These are phyloP conservation scores for Licmophora abbreviata DNA, from an alignment of 108 stramenopile species.

Conservation along the genomic window DNA sequence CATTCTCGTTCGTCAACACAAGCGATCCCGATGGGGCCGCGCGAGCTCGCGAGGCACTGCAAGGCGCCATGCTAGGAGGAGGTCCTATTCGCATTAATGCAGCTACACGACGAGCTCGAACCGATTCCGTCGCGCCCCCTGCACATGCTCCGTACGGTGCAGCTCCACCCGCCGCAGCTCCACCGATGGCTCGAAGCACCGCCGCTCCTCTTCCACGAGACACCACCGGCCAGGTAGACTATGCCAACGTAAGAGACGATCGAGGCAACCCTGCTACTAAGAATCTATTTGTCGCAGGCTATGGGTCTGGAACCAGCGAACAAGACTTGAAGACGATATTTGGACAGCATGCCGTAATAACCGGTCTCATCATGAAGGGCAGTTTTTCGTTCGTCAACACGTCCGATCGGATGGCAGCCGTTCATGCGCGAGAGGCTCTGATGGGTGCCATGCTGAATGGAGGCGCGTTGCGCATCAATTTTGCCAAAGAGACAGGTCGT, in stretches of 20 bases:
- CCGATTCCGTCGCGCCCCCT: neutral
- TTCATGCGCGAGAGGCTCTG: slow-evolving; percentile 53
- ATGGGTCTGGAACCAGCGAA: slow-evolving; percentile 76
- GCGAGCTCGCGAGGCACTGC: slow-evolving; percentile 63
- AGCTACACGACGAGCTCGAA: slow-evolving; percentile 59
- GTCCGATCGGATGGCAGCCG: slow-evolving; percentile 41
- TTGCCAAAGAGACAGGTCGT: slow-evolving; percentile 83
- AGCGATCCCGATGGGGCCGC: slow-evolving; percentile 63
- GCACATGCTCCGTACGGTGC: too few relatives aligned
- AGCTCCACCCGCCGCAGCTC: neutral
- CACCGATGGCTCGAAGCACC: neutral
- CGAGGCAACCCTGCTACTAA: slow-evolving; percentile 84
- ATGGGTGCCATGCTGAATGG: slow-evolving; percentile 63
- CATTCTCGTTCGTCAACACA: slow-evolving; percentile 80
- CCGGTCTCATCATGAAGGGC: slow-evolving; percentile 63
- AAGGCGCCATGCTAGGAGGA: slow-evolving; percentile 70
- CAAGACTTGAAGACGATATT: slow-evolving; percentile 57
- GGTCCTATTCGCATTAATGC: slow-evolving; percentile 69
- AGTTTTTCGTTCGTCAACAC: slow-evolving; percentile 83
- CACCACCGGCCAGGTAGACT: slow-evolving; percentile 30
- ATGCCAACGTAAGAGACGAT: slow-evolving; percentile 48
- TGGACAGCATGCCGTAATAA: slow-evolving; percentile 47
- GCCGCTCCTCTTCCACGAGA: slow-evolving; percentile 25
- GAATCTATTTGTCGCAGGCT: slow-evolving; percentile 83
- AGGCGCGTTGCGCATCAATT: slow-evolving; percentile 73